Evolutionary conservation across 1,139 yeast species (phyloP), one percentile per base, ranked within the genome.

Genomic region (Nakaseomyces nivariensis): DNA sequence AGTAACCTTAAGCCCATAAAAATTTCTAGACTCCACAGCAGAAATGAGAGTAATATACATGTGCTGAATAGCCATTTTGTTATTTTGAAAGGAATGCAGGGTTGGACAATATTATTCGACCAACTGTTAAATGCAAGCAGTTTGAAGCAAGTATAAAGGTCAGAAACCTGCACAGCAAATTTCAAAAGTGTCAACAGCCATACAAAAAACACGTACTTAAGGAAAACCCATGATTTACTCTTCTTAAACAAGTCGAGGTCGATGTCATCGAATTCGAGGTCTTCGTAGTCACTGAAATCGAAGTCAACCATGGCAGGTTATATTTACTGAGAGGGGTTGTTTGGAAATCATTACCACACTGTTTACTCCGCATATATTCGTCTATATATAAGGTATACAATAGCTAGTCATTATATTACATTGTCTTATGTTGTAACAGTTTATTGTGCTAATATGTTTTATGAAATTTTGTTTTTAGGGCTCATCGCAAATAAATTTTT

Each of bases 41-140:
- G 69, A 50, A 85, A 73, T 27, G 90, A 82, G 52, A 86, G 77
- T n/a, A 87, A 74, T 55, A 88, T 87, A 64, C 96, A 88, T 1
- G 85, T 89, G 7, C 90, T 82, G 64, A 87, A 88, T n/a, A 87
- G 72, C 89, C 95, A 85, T 62, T 85, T 81, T 49, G 94, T 79
- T 52, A 76, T 82, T 64, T 60, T 75, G 70, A 76, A 79, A 54
- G 74, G 85, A 64, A 76, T 76, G 61, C 70, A 80, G 52, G 83
- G 79, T 49, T 73, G 65, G 40, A 73, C 76, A 69, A 62, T 70
- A 40, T 70, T 66, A 9, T 78, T 71, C 6, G 85, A 78, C 96
- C 96, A 87, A 50, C 78, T 72, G 59, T 85, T 79, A 66, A 82
- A 82, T 1, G 85, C 94, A 55, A 87, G 71, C 48, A 88, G 76